Base-by-base conservation (phyloP, 2,329 filamentous ascomycete genomes). In the Cladosporium sp. region DNA sequence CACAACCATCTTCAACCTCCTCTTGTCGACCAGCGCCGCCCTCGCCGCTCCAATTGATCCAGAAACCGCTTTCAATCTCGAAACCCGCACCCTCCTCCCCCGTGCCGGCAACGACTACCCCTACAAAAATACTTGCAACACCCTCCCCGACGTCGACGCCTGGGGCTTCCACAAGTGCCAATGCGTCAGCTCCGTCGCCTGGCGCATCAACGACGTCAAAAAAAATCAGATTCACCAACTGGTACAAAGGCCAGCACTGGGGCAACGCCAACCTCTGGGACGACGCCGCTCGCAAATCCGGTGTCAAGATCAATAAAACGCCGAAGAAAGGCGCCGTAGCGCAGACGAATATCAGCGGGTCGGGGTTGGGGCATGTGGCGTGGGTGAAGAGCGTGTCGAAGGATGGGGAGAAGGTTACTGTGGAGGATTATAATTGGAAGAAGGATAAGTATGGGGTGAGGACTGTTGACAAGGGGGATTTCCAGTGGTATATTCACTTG, bases 101-200 rank as follows among this genome's bases (percentile, higher is more conserved):
- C 39, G 39, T 5, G 48, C 48, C 4, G 48, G 48, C 14, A 25
- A 53, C 18, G 23, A 53, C 48, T 53, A 53, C 48, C 48, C 48
- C 14, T 53, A 53, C 48, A 53, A 53, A 5, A 53, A 53, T 25
- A 28, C 48, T 5, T 53, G 48, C 26, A 53, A 53, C 48, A 53
- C 26, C 48, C 28, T 28, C 10, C 25, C 28, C 4, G 48, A 53
- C 48, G 48, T 53, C 48, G 48, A 53, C 5, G 23, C 48, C 0
- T 58, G 57, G 57, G 5, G 10, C 5, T 58, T 58, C 25, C 30
- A 25, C 36, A 43, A 36, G 18, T 58, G 57, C 21, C 10, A 43
- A 18, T 58, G 57, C 57, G 48, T 36, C 16, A 48, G 36, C 36
- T 58, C 26, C 34, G 57, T 58, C 6, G 57, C 57, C n/a, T 58